Conservation (phyloP, 345 rosid genomes). For the Anastatica hierochuntica region DNA sequence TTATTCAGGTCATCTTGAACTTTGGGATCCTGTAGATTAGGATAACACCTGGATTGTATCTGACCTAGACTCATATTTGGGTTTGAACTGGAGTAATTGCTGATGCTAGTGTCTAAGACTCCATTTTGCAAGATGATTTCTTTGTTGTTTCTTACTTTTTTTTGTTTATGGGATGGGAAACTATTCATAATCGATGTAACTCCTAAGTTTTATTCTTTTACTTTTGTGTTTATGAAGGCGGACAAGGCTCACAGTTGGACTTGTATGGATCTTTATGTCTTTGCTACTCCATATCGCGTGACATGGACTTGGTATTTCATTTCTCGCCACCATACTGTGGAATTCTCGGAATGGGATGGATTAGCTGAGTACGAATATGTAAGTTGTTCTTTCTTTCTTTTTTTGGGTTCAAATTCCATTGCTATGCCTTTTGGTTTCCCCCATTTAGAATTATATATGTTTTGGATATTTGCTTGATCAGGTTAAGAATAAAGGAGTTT, state of each 20-base stretch:
- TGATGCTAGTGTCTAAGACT: too few species aligned
- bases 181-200: too few species aligned
- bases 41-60: too few species aligned
- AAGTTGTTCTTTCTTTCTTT: slow-evolving; percentile 21
- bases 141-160: too few species aligned
- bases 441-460: slow-evolving; percentile 17
- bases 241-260: slow-evolving; percentile 89
- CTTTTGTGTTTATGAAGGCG: slow-evolving; percentile 47
- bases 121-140: too few species aligned
- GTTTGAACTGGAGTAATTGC: too few species aligned
- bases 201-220: too few species aligned
- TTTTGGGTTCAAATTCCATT: background rate
- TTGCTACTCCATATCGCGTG: slow-evolving; percentile 88
- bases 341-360: slow-evolving; percentile 75
- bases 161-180: too few species aligned
- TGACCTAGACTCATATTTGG: too few species aligned
- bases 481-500: slow-evolving; percentile 85
- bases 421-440: background rate
- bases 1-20: slow-evolving; percentile 8
- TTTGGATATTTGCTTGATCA: slow-evolving; percentile 17
- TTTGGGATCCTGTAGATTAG: too few species aligned
- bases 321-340: slow-evolving; percentile 76
- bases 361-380: slow-evolving; percentile 81
- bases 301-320: slow-evolving; percentile 77
- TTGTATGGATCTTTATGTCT: slow-evolving; percentile 90